Base-by-base conservation (phyloP, 192 early-diverging fungal species). In the Coemansia sp. region DNA sequence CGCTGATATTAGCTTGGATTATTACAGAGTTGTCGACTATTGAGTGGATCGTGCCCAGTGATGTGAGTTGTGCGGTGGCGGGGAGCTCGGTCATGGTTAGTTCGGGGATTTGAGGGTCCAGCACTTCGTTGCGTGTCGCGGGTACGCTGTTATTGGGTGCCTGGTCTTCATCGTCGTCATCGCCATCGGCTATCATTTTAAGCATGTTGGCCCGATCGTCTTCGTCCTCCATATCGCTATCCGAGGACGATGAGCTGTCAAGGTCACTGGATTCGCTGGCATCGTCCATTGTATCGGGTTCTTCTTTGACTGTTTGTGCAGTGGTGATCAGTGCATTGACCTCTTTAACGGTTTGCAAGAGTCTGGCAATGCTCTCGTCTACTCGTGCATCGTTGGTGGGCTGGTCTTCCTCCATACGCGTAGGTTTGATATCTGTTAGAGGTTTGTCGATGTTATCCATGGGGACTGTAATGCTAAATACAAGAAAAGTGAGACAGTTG, bases 1-100 rank as follows among this genome's bases (percentile, higher is more conserved):
- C 45, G 75, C 75, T 7, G 65, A 59, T 8, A 27, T 62, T 45
- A 45, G 67, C 31, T 87, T 90, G 75, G 12, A 99, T 85, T 0
- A 94, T 86, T 3, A 98, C 83, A 8, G 88, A 84, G 51, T 88
- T 86, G 5, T 89, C 90, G 15, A 99, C 94, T 1, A 92, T 74
- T 19, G 84, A 75, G 58, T 89, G 81, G 42, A 99, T 73, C 4
- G 53, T 34, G 23, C 97, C 97, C 31, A 95, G 79, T 0, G 69
- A 44, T 25, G 72, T 64, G 5, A 94, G 62, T 12, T 84, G 57
- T 1, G 84, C 76, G 19, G 88, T 75, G 8, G 63, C 68, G 0
- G 91, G 89, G 4, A 91, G 32, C 41, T 78, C 73, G 23, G 77
- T 80, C 3, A 92, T 73, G 11, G 74, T 58, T 31, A 87, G 70